Base-by-base conservation (phyloP, 1,284 basidiomycete genomes). In the Sanghuangporus baumii region DNA sequence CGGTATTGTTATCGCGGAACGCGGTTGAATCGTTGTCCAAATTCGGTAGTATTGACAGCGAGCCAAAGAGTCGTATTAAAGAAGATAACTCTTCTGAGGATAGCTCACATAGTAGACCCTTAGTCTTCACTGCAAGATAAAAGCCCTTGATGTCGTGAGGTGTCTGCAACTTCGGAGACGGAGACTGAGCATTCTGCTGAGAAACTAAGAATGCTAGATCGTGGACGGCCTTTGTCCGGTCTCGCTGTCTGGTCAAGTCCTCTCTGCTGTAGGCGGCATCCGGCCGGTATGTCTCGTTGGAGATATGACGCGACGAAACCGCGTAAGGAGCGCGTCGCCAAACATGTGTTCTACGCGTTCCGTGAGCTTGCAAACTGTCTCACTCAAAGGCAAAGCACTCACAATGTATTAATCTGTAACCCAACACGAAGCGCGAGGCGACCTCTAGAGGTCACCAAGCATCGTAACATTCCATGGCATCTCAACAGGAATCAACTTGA, bases 391-490 rank as follows among this genome's bases (percentile, higher is more conserved):
- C 23, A 61, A 36, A n/a, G 2, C 5, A 60, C 57, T 52, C 41
- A 61, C 48, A 38, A 8, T 1, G 20, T n/a, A n/a, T 7, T 6
- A n/a, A 3, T 46, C 20, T 12, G 7, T 7, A 46, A 20, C 12
- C 16, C 37, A 8, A 46, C 20, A 37, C 9, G 37, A 51, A 0
- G 50, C 7, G 31, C 66, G 73, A 71, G 72, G 71, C 73, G 69
- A 67, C 14, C 14, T 70, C 72, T 75, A 74, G 77, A 71, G 74
- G 74, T 74, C 72, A 60, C 11, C 55, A 57, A 68, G 69, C 81
- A 80, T 81, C 78, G 79, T 79, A 74, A 81, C 79, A 81, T 81
- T 79, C 79, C 79, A 81, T 81, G 74, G 76, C 80, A 78, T 75
- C 64, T 60, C 37, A 37, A 43, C 23, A 54, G 37, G 36, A 47